A percentile compares a stretch with the other conserved stretches of the same genome.
Conservation (phyloP, 2,329 filamentous ascomycete genomes). For the Claviceps capensis region DNA sequence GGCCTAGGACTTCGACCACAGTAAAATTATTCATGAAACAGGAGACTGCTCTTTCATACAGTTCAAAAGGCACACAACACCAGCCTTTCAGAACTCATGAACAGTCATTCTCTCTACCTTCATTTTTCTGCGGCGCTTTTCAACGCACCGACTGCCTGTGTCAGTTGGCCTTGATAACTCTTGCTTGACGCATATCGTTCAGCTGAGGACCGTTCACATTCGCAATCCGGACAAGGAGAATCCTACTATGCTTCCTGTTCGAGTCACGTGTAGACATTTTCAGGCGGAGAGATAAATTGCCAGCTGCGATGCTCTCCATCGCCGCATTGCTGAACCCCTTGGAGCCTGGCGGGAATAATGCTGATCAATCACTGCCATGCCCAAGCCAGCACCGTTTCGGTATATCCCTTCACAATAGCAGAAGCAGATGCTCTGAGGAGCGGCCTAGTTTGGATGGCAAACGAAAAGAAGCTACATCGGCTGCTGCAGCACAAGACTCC, state of each 20-base stretch:
- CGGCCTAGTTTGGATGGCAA: neutral
- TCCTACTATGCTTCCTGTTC: neutral
- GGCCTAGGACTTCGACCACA: neutral
- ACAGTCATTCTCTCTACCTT: neutral
- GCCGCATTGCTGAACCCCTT: constrained; percentile 2
- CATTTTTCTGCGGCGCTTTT: neutral
- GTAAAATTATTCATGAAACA: neutral
- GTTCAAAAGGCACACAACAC: neutral
- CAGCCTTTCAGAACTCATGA: neutral
- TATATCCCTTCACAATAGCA: neutral
- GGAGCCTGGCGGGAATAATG: neutral
- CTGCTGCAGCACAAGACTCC: constrained; percentile 10
- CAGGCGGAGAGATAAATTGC: neutral
- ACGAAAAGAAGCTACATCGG: neutral
- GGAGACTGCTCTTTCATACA: neutral
- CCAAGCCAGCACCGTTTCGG: neutral
- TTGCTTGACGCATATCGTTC: neutral
- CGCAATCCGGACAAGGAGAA: neutral
- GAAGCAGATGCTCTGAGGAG: neutral
- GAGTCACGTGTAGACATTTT: neutral
- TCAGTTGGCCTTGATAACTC: neutral
- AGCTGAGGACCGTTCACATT: neutral
- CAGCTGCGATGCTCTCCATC: constrained; percentile 1
- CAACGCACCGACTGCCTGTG: neutral
- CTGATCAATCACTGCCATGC: neutral